Conservation (phyloP, 345 rosid species). For the Anastatica hierochuntica region DNA sequence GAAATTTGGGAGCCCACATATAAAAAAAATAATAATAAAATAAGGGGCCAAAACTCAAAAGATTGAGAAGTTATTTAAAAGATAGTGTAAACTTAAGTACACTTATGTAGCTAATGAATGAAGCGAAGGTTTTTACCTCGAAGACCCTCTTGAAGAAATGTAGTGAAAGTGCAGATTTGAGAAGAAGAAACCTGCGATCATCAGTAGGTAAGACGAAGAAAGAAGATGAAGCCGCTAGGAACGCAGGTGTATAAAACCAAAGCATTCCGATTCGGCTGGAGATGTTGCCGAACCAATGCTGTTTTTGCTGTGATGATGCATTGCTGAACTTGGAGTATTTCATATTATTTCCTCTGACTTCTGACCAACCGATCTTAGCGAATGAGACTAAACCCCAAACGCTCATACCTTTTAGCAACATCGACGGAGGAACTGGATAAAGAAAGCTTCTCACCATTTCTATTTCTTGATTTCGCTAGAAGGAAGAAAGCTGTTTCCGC, state of each 20-base stretch:
- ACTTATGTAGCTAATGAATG: no score
- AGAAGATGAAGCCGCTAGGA: constrained; percentile 43
- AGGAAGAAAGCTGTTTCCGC: no score
- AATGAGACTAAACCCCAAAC: constrained; percentile 19
- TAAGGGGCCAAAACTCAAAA: no score
- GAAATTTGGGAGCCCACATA: no score
- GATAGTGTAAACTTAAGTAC: no score
- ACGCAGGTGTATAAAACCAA: constrained; percentile 44
- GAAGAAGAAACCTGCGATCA: constrained; percentile 38
- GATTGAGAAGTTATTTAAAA: no score
- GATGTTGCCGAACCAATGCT: constrained; percentile 15
- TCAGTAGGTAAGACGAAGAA: constrained; percentile 34
- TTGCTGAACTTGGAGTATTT: constrained; percentile 53
- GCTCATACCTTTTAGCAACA: constrained; percentile 30
- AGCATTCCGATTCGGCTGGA: constrained; percentile 59
- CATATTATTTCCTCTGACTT: constrained; percentile 36
- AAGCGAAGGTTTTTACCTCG: constrained; percentile 4
- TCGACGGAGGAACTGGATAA: constrained; percentile 34
- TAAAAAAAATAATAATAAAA: no score
- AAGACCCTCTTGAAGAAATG: constrained; percentile 65
- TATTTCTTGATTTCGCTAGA: not conserved
- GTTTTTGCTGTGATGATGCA: not conserved
- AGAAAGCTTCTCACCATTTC: constrained; percentile 16
- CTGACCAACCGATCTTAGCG: constrained; percentile 34
- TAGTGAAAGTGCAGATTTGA: constrained; percentile 41